These are phyloP conservation scores for Cytospora schulzeri DNA, from an alignment of 2,329 filamentous ascomycete species.

Conservation along the genomic window DNA sequence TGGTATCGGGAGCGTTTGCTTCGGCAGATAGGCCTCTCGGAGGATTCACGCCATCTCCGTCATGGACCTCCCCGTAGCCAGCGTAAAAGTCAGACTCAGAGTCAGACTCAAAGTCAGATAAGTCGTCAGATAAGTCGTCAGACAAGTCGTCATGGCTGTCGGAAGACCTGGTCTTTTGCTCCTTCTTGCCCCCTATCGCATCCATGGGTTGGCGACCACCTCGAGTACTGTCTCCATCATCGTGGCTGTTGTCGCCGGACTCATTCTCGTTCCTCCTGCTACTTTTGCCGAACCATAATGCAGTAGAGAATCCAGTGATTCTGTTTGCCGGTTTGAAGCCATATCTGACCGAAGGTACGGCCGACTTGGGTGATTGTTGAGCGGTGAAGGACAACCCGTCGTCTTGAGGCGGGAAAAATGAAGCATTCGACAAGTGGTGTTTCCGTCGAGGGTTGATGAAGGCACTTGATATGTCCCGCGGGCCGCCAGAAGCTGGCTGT, in stretches of 20 bases:
- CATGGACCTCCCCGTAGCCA: not conserved
- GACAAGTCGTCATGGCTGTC: not conserved
- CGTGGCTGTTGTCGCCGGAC: not conserved
- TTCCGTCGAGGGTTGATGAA: not conserved
- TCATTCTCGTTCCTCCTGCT: not conserved
- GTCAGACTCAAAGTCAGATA: not conserved
- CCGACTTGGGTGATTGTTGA: not conserved
- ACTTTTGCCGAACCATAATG: not conserved
- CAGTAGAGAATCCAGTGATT: not conserved
- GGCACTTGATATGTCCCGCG: not conserved
- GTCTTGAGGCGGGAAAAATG: not conserved
- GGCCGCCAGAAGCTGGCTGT: not conserved
- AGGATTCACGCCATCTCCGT: not conserved
- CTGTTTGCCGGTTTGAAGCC: not conserved
- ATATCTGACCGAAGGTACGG: not conserved
- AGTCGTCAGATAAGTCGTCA: not conserved
- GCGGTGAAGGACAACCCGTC: not conserved
- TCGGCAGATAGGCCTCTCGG: not conserved
- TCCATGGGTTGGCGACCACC: too few species aligned
- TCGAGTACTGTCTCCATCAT: too few species aligned
- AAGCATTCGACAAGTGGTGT: not conserved
- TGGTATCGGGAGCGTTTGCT: not conserved
- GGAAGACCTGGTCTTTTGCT: not conserved
- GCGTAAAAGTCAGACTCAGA: not conserved
- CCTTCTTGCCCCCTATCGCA: not conserved